phyloP scores from a whole-genome alignment of 2,329 filamentous ascomycete species.

The Fusarium sp. region DNA sequence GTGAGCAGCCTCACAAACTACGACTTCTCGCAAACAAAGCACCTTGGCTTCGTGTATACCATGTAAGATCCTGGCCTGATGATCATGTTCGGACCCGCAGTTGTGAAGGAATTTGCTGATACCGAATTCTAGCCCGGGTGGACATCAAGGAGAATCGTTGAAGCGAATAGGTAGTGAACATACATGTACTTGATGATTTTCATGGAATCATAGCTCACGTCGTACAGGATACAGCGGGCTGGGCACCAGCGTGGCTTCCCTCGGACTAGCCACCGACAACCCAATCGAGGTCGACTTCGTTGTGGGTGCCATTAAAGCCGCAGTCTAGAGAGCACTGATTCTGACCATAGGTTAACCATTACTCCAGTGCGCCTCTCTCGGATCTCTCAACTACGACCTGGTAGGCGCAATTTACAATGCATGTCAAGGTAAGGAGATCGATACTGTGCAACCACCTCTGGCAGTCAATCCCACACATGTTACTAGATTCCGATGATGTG shows the following conservation, averaged over 20 bases:
- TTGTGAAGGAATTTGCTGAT: constrained; percentile 26
- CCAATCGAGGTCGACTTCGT: constrained; percentile 78
- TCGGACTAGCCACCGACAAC: constrained; percentile 68
- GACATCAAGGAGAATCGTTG: constrained; percentile 46
- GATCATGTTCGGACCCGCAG: constrained; percentile 8
- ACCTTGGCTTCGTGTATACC: constrained; percentile 85
- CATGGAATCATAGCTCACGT: constrained; percentile 40
- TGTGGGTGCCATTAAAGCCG: constrained; percentile 56
- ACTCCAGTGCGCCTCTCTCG: constrained; percentile 79
- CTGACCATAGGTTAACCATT: constrained; percentile 31
- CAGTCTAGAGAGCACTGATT: constrained; percentile 18
- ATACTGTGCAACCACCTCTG: constrained; percentile 29
- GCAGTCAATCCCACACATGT: constrained; percentile 25
- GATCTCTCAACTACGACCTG: constrained; percentile 76
- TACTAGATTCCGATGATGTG: constrained; percentile 23
- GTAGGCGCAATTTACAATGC: constrained; percentile 67
- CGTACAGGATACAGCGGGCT: constrained; percentile 77
- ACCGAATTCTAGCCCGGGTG: constrained; percentile 49
- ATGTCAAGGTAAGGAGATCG: constrained; percentile 59
- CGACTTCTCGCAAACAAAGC: constrained; percentile 79
- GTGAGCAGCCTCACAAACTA: constrained; percentile 78
- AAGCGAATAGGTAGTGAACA: constrained; percentile 46
- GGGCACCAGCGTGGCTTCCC: constrained; percentile 69
- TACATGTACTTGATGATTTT: constrained; percentile 14
- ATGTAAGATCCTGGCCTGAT: constrained; percentile 66